These are phyloP conservation scores for Plasmodium relictum DNA, from an alignment of 169 alveolate genomes.

Conservation along the genomic window DNA sequence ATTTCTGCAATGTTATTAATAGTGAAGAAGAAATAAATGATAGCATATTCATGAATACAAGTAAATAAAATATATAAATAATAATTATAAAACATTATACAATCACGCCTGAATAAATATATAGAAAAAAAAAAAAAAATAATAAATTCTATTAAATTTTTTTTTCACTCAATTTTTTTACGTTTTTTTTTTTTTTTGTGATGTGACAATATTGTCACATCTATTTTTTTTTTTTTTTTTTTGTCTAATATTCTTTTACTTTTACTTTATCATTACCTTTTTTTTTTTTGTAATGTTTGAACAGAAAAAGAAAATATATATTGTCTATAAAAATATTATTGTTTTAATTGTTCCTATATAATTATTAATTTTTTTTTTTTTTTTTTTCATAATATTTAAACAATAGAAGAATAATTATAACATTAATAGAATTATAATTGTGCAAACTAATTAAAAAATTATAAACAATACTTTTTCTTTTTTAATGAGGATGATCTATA, in stretches of 20 bases:
- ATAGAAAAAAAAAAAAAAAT: not conserved
- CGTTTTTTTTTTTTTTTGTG: too few species aligned
- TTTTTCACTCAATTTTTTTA: too few species aligned
- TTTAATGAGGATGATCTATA: too few species aligned
- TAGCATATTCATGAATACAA: slow-evolving; percentile 25
- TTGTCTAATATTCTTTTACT: not conserved
- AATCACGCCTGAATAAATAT: not conserved
- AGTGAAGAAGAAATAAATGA: slow-evolving; percentile 63
- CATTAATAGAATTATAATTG: slow-evolving; percentile 2
- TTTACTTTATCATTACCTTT: not conserved
- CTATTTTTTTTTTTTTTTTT: not conserved
- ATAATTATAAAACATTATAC: not conserved
- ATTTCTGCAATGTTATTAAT: slow-evolving; percentile 51
- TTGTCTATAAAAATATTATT: slow-evolving; percentile 8
- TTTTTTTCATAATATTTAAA: slow-evolving; percentile 8
- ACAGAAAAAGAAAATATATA: slow-evolving; percentile 2
- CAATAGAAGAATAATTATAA: not conserved
- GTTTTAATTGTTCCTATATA: not conserved
- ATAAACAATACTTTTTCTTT: not conserved
- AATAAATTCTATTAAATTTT: not conserved
- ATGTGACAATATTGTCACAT: not conserved
- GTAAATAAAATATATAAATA: slow-evolving; percentile 3
- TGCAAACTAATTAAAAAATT: slow-evolving; percentile 13
- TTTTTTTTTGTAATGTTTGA: not conserved
- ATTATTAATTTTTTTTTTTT: not conserved